phyloP scores from a whole-genome alignment of 306 rosid genomes.

The Cyamopsis tetragonoloba region DNA sequence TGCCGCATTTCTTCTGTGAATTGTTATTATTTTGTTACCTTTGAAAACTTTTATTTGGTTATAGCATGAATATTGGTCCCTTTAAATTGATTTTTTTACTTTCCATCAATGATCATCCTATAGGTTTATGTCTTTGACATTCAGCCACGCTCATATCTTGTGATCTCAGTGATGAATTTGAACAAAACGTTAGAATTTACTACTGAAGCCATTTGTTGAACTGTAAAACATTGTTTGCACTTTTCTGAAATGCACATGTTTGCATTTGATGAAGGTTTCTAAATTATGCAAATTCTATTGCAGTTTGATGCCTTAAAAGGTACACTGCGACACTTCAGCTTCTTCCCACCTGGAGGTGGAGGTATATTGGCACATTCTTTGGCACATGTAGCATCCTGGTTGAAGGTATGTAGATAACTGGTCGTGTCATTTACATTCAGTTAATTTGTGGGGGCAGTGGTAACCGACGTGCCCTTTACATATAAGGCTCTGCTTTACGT shows the following conservation, averaged over 20 bases:
- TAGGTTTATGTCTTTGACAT: background rate
- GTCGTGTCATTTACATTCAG: too few relatives aligned
- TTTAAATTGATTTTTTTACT: constrained; percentile 1
- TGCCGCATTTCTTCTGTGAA: constrained; percentile 9
- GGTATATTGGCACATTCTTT: constrained; percentile 79
- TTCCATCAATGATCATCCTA: constrained; percentile 11
- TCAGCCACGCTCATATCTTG: constrained; percentile 8
- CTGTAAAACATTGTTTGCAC: background rate
- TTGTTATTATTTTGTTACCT: constrained; percentile 15
- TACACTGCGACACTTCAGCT: constrained; percentile 59
- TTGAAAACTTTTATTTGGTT: background rate
- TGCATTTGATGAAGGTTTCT: constrained; percentile 19
- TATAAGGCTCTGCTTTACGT: constrained; percentile 14
- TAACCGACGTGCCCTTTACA: constrained; percentile 5
- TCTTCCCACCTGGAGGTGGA: constrained; percentile 82
- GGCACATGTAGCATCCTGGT: constrained; percentile 75
- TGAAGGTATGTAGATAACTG: constrained; percentile 58
- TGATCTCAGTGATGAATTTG: constrained; percentile 1
- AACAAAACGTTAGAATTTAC: constrained; percentile 7
- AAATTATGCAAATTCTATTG: constrained; percentile 30
- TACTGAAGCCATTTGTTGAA: constrained; percentile 1
- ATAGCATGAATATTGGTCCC: background rate
- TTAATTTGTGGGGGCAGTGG: too few relatives aligned
- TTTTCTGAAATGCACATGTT: constrained; percentile 16
- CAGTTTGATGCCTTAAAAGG: constrained; percentile 87